Conservation (phyloP, 257 asterid species). For the Scutellaria barbata region DNA sequence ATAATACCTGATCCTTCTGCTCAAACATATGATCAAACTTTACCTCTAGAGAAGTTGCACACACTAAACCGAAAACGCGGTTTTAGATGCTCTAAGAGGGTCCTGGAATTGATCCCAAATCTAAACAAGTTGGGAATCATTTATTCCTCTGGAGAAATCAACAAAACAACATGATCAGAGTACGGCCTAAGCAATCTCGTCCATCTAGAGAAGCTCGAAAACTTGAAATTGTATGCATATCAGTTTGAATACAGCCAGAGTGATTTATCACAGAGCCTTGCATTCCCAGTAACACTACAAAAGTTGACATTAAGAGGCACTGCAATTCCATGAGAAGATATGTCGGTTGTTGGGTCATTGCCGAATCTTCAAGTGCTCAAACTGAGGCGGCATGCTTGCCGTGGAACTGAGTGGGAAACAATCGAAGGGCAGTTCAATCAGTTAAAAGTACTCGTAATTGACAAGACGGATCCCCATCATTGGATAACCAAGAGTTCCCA, state of each 20-base stretch:
- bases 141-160: background rate
- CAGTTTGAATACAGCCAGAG: background rate
- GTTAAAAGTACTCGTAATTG: background rate
- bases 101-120: background rate
- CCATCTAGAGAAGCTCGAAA: background rate
- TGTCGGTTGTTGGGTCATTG: background rate
- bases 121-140: constrained; percentile 17
- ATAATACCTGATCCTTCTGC: background rate
- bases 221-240: background rate
- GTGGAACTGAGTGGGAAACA: constrained; percentile 28
- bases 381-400: background rate
- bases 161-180: constrained; percentile 4
- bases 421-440: constrained; percentile 11
- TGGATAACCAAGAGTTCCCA: constrained; percentile 6
- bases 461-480: background rate
- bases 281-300: constrained; percentile 17
- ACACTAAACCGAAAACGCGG: background rate
- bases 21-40: too few relatives aligned
- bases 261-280: background rate
- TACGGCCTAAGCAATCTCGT: constrained; percentile 5
- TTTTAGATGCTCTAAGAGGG: background rate
- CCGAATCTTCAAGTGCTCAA: constrained; percentile 33
- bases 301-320: constrained; percentile 30
- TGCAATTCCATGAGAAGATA: constrained; percentile 24
- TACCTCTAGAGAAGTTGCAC: background rate